A percentile compares a stretch with the other conserved stretches of the same genome.
Evolutionary conservation across 768 basidiomycete genomes (phyloP).

Genomic region (Lactarius akahatsu): DNA sequence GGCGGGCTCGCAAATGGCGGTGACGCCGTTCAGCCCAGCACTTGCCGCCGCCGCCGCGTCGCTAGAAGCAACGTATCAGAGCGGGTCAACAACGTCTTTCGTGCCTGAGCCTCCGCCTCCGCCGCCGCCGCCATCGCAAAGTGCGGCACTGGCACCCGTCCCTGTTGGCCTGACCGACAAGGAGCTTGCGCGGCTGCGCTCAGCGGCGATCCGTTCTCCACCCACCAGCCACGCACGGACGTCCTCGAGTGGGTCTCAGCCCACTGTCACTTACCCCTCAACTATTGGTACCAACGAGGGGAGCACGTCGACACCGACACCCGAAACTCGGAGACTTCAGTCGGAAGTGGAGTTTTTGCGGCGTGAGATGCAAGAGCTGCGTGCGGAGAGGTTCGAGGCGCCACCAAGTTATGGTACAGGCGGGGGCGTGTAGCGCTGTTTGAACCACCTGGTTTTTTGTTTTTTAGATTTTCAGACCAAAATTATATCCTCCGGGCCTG

Average conservation of each 20-base stretch:
- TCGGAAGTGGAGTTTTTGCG: conserved; percentile 35
- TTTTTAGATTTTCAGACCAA: no score
- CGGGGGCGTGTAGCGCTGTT: no score
- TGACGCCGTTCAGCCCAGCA: background rate
- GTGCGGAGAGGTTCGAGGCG: conserved; percentile 31
- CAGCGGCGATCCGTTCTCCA: background rate
- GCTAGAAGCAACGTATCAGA: background rate
- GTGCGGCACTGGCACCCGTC: background rate
- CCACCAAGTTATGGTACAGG: conserved; percentile 32
- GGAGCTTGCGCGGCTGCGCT: conserved; percentile 17
- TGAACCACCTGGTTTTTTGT: no score
- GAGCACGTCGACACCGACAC: background rate
- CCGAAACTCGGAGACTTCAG: conserved; percentile 8
- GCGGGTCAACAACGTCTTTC: no score
- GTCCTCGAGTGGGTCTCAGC: no score
- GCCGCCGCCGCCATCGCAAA: background rate
- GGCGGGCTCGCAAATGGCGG: background rate
- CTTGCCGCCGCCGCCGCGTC: no score
- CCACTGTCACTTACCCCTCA: background rate
- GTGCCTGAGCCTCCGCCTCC: no score
- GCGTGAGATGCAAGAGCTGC: conserved; percentile 32
- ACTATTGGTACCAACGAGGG: background rate
- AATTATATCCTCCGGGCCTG: no score
- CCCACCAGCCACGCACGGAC: no score
- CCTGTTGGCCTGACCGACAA: conserved; percentile 14